These are phyloP conservation scores for Vicia faba DNA, from an alignment of 306 rosid genomes.

Conservation along the genomic window DNA sequence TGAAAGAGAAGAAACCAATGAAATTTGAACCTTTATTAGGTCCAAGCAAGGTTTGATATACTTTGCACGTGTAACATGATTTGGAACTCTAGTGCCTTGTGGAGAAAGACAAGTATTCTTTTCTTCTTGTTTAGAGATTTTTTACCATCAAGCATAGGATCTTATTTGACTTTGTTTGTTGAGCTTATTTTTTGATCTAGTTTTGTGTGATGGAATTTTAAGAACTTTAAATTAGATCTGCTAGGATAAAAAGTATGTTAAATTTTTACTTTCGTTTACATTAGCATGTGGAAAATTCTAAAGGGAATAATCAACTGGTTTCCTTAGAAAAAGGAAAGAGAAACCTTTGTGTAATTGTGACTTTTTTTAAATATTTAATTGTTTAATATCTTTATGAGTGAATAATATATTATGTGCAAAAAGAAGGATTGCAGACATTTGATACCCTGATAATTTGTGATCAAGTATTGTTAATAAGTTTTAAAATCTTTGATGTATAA, in stretches of 20 bases:
- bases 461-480: no score
- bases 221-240: constrained; percentile 9
- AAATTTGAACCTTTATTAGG: neutral
- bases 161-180: constrained; percentile 23
- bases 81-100: constrained; percentile 56
- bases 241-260: constrained; percentile 8
- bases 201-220: constrained; percentile 1
- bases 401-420: neutral
- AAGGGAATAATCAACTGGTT: constrained; percentile 8
- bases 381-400: no score
- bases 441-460: no score
- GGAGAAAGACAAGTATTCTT: constrained; percentile 61
- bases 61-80: constrained; percentile 66
- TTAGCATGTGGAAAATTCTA: constrained; percentile 24
- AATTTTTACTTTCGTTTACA: constrained; percentile 21
- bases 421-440: neutral
- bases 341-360: neutral
- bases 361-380: neutral
- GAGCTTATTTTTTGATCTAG: neutral
- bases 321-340: no score
- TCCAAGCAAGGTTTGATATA: constrained; percentile 52
- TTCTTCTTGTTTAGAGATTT: constrained; percentile 43
- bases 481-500: no score
- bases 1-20: constrained; percentile 49
- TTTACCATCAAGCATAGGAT: constrained; percentile 39